These are phyloP conservation scores for Penicillium griseofulvum DNA, from an alignment of 2,329 filamentous ascomycete species.

Conservation along the genomic window DNA sequence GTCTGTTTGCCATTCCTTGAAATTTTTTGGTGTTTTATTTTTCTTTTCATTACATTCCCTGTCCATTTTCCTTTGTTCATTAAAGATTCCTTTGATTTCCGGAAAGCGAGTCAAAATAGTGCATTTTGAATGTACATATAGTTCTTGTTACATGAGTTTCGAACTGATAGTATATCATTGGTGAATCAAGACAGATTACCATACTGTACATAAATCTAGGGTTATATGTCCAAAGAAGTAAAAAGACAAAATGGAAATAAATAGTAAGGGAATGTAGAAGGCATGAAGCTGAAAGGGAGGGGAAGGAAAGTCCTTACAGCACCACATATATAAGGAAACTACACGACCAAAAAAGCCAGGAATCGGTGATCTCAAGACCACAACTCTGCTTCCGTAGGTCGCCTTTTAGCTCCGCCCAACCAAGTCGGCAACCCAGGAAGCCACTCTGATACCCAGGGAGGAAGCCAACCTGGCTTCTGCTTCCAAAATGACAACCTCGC, in stretches of 20 bases:
- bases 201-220: neutral
- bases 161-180: neutral
- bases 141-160: neutral
- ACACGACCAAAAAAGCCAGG: neutral
- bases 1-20: conserved; percentile 9
- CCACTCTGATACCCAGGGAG: conserved; percentile 1
- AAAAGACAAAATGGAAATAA: neutral
- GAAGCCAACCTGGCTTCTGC: conserved; percentile 8
- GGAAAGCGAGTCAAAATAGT: conserved; percentile 7
- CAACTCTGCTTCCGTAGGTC: conserved; percentile 16
- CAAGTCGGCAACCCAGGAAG: conserved; percentile 7
- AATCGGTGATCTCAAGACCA: conserved; percentile 16
- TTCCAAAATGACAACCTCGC: neutral
- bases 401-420: conserved; percentile 3
- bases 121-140: neutral
- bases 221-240: neutral
- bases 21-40: neutral
- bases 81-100: neutral
- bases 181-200: neutral
- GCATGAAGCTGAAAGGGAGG: neutral
- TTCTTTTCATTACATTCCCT: neutral
- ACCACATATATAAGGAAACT: neutral
- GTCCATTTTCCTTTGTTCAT: neutral
- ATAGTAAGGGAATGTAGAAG: neutral
- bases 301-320: neutral